Evolutionary conservation across 345 rosid species (phyloP), one percentile per base, ranked within the genome.

Genomic region (Hibiscus trionum): DNA sequence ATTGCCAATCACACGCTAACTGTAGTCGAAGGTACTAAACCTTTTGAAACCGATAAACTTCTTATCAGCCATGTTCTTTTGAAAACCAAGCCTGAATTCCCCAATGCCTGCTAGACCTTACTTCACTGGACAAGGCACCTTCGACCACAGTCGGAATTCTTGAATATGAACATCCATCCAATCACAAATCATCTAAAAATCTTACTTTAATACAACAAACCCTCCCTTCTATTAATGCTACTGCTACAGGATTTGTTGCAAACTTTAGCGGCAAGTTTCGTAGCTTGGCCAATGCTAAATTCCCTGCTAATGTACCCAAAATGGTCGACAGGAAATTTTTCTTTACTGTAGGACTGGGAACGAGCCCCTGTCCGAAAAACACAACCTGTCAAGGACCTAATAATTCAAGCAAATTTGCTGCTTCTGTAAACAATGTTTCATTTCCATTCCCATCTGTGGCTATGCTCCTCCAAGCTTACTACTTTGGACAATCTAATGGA

Each of bases 131-230:
- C 56, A 7, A 29, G 88, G 83, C 71, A 2, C 74, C 1, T 7
- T 85, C 52, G 88, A 85, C 88, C 44, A 75, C 80, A 0, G 81
- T 84, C 2, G 88, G 78, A 8, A 77, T 85, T 52, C 84, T 85
- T 16, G 78, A 78, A 74, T 85, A 85, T 73, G 52, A 80, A 21
- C 77, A 66, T 26, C 77, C 78, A 24, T 21, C 50, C 17, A 19
- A 72, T n/a, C 62, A 55, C n/a, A 55, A 76, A 24, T 11, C 77
- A 5, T 64, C 50, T 7, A 56, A 73, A 57, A 21, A 73, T 7
- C 77, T 79, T 50, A 81, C 84, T 2, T 4, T 71, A 17, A 17
- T 75, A 21, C 81, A 81, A 64, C 86, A 86, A 61, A 55, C 65
- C 26, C 86, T 85, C 37, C 88, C 88, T 17, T 66, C 79, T 1